Percentiles rank a stretch among this genome's conserved stretches.
phyloP scores from a whole-genome alignment of 148 eudicot genomes.

The Talinum fruticosum region DNA sequence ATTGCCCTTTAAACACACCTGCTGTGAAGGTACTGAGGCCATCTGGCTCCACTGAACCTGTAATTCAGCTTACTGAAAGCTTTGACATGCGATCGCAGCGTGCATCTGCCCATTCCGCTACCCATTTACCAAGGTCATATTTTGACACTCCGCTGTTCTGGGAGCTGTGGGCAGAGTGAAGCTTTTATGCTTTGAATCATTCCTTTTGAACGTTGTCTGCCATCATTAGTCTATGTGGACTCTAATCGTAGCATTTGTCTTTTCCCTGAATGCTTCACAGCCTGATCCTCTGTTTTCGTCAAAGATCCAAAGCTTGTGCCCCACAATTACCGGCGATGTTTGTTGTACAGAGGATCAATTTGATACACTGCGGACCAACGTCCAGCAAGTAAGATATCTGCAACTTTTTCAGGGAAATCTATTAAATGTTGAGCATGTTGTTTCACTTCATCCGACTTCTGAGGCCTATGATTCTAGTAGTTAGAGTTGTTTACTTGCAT shows the following conservation, averaged over 20 bases:
- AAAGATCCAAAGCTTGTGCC: conserved; percentile 95
- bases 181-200: not conserved
- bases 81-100: not conserved
- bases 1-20: conserved; percentile 73
- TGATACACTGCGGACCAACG: conserved; percentile 74
- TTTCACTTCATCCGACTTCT: not conserved
- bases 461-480: not conserved
- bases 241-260: conserved; percentile 14
- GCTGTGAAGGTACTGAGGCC: conserved; percentile 65
- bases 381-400: conserved; percentile 81
- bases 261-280: conserved; percentile 42
- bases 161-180: not conserved
- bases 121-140: not conserved
- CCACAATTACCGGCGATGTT: conserved; percentile 85
- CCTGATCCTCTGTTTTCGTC: conserved; percentile 77
- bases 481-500: not conserved
- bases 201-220: not conserved
- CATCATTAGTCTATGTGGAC: not conserved
- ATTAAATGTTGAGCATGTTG: not conserved
- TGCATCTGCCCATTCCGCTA: not conserved
- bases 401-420: conserved; percentile 2
- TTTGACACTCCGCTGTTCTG: not conserved
- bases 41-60: not conserved
- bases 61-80: not conserved
- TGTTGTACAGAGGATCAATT: conserved; percentile 95